These are phyloP conservation scores for Oryza officinalis DNA, from an alignment of 176 grass and related monocot species.

Conservation along the genomic window DNA sequence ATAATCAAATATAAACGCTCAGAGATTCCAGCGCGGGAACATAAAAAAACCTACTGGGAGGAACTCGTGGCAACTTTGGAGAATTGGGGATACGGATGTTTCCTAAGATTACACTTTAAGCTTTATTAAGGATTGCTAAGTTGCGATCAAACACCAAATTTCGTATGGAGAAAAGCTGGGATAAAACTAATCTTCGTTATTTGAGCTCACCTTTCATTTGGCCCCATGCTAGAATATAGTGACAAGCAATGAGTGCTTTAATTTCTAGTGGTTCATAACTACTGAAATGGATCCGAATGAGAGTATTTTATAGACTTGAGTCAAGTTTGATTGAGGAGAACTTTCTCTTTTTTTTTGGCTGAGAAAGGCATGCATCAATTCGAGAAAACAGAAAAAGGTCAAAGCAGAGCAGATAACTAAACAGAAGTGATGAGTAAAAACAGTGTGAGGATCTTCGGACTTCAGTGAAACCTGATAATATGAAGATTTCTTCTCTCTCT, in stretches of 20 bases:
- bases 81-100: slow-evolving; percentile 18
- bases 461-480: not conserved
- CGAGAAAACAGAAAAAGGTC: too few species aligned
- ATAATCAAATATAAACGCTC: slow-evolving; percentile 26
- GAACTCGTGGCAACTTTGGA: slow-evolving; percentile 28
- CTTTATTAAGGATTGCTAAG: not conserved
- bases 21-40: slow-evolving; percentile 17
- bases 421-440: too few species aligned
- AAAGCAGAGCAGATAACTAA: too few species aligned
- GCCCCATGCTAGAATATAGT: slow-evolving; percentile 1
- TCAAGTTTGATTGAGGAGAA: too few species aligned
- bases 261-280: not conserved
- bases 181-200: not conserved
- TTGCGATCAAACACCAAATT: slow-evolving; percentile 5
- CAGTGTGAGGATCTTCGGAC: too few species aligned
- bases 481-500: not conserved
- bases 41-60: not conserved
- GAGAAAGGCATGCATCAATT: too few species aligned
- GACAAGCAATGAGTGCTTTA: not conserved
- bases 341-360: too few species aligned
- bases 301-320: too few species aligned
- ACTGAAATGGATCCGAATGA: not conserved
- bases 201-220: slow-evolving; percentile 5
- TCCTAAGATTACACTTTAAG: slow-evolving; percentile 25
- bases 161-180: not conserved